Evolutionary conservation across 305 asterid species (phyloP), one percentile per base, ranked within the genome.

Genomic region (Andrographis paniculata): DNA sequence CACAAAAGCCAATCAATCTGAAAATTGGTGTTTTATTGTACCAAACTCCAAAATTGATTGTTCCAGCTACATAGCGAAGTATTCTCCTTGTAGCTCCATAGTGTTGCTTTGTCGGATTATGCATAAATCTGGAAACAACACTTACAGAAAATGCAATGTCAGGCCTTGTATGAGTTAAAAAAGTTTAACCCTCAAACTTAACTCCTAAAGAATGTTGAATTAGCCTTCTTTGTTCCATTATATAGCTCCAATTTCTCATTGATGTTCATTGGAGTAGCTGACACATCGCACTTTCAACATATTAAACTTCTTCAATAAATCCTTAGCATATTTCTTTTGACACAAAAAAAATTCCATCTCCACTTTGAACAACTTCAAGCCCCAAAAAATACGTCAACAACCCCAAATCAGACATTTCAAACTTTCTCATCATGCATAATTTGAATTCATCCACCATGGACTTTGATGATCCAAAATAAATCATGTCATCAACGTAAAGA

Each of bases 181-280:
- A 58, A 20, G n/a, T 14, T 52, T 13, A 58, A 38, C 9, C 56
- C 55, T 14, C 48, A 42, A 39, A 64, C 40, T 1, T 57, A 17
- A 14, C 43, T 38, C 40, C 57, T 27, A 11, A 27, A 52, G n/a
- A 11, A 0, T 4, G 33, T 50, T 1, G 9, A 22, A 24, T 56
- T 7, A n/a, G 18, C 59, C 4, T 22, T 30, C 9, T 33, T 19
- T 5, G 17, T 10, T 4, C 50, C 45, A 53, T 60, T 45, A 17
- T 45, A 16, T 11, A 0, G 19, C 12, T 17, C 23, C 14, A 62
- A 37, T 9, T 49, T 62, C 28, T 24, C 30, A 23, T 46, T 52
- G 1, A 33, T 27, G 20, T 52, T 47, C 8, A 39, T n/a, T n/a
- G n/a, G n/a, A n/a, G n/a, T n/a, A n/a, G n/a, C n/a, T n/a, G n/a